Conservation (phyloP, 164 flowering plant genomes). For the Magnolia kwangsiensis region DNA sequence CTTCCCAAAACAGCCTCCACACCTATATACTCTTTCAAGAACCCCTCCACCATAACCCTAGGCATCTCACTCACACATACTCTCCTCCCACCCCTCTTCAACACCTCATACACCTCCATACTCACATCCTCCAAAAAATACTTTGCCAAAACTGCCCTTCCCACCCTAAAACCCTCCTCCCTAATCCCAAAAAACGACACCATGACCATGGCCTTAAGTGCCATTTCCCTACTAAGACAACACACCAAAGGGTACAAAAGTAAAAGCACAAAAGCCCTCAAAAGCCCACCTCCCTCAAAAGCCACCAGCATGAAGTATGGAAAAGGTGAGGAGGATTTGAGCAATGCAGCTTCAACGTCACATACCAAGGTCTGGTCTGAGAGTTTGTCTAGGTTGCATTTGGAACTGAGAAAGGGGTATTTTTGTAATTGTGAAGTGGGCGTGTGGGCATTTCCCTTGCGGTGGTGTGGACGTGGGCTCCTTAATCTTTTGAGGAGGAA, state of each 20-base stretch:
- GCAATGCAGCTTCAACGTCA: constrained; percentile 49
- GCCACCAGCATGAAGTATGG: constrained; percentile 66
- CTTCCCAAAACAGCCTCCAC: constrained; percentile 45
- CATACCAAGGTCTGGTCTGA: constrained; percentile 37
- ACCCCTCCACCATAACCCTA: constrained; percentile 56
- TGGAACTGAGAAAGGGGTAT: constrained; percentile 13
- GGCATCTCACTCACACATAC: constrained; percentile 53
- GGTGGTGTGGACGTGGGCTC: constrained; percentile 16
- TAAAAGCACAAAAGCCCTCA: constrained; percentile 48
- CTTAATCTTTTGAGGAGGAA: constrained; percentile 18
- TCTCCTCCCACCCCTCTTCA: constrained; percentile 27
- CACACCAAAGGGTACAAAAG: constrained; percentile 44
- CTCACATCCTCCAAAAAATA: constrained; percentile 56
- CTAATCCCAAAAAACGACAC: constrained; percentile 53
- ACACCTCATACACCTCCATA: constrained; percentile 35
- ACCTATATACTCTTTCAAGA: constrained; percentile 47
- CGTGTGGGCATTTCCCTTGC: neutral
- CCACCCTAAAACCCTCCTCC: constrained; percentile 29
- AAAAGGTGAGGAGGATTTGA: constrained; percentile 51
- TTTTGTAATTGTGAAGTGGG: constrained; percentile 17
- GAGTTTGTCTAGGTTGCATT: constrained; percentile 12
- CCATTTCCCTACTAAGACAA: constrained; percentile 22
- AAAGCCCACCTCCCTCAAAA: constrained; percentile 50
- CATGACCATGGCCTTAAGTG: constrained; percentile 48
- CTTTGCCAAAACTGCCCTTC: constrained; percentile 60